Evolutionary conservation across 129 eudicot species (phyloP).

Genomic region (Silybum marianum): DNA sequence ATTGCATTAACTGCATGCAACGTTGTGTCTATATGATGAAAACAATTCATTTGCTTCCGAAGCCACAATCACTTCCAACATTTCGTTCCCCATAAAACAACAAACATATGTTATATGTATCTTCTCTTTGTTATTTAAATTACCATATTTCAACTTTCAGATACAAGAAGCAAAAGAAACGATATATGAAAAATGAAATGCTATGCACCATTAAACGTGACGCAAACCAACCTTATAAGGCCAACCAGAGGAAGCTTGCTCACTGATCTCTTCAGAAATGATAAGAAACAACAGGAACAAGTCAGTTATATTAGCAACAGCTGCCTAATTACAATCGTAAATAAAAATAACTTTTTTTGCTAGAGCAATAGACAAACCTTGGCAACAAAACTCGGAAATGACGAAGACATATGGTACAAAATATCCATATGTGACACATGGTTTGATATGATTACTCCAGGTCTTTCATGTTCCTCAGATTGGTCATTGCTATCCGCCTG

Average conservation of each 20-base stretch:
- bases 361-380: slow-evolving; percentile 58
- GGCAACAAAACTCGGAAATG: slow-evolving; percentile 97
- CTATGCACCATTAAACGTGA: neutral
- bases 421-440: slow-evolving; percentile 93
- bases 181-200: neutral
- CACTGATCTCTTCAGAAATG: slow-evolving; percentile 89
- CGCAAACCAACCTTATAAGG: slow-evolving; percentile 84
- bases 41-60: neutral
- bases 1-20: neutral
- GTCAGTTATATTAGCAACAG: slow-evolving; percentile 26
- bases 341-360: neutral
- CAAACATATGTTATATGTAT: neutral
- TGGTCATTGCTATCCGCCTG: slow-evolving; percentile 46
- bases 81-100: neutral
- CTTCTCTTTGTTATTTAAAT: neutral
- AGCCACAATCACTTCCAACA: neutral
- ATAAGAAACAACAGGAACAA: slow-evolving; percentile 19
- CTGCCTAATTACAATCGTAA: no score
- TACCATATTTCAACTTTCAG: neutral
- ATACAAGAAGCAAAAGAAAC: neutral
- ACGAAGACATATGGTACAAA: slow-evolving; percentile 80
- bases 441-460: slow-evolving; percentile 87
- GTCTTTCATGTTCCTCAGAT: slow-evolving; percentile 61
- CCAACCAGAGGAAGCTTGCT: slow-evolving; percentile 98
- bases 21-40: neutral